phyloP scores from a whole-genome alignment of 2,329 filamentous ascomycete species.

The Emergomyces africanus region DNA sequence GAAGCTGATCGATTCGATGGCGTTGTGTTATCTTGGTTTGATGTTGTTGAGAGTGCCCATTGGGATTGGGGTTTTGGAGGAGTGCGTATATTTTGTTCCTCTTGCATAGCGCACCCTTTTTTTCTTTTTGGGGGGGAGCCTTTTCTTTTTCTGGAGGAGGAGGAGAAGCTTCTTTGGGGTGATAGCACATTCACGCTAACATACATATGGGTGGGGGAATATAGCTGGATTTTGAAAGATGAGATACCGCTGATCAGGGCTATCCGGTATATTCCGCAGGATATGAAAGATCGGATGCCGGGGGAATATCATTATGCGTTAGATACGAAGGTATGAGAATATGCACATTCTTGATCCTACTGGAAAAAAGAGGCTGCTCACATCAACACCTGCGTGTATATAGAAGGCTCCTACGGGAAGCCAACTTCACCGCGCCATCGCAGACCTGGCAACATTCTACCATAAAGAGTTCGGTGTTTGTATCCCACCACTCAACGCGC shows the following conservation, averaged over 20 bases:
- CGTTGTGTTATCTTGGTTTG: constrained; percentile 66
- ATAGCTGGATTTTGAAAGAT: constrained; percentile 52
- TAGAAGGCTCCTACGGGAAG: constrained; percentile 35
- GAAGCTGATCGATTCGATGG: constrained; percentile 59
- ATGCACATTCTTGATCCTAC: background rate
- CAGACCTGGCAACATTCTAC: constrained; percentile 52
- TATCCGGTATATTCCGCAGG: constrained; percentile 30
- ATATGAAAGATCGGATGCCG: constrained; percentile 34
- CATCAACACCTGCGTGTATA: constrained; percentile 12
- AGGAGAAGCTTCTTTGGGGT: background rate
- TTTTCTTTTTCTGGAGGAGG: too few relatives aligned
- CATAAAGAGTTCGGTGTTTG: constrained; percentile 53
- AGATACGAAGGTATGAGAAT: constrained; percentile 24
- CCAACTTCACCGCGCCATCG: constrained; percentile 51
- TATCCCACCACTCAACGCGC: constrained; percentile 60
- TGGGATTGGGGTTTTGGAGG: constrained; percentile 57
- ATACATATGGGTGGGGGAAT: constrained; percentile 13
- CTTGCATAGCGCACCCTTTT: background rate
- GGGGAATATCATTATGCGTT: constrained; percentile 28
- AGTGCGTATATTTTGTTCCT: constrained; percentile 18
- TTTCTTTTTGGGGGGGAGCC: too few relatives aligned
- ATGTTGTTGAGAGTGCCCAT: constrained; percentile 63
- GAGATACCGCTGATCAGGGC: constrained; percentile 61
- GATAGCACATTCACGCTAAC: background rate
- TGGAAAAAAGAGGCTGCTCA: background rate